Evolutionary conservation across 257 asterid genomes (phyloP).

Genomic region (Cruciata laevipes): DNA sequence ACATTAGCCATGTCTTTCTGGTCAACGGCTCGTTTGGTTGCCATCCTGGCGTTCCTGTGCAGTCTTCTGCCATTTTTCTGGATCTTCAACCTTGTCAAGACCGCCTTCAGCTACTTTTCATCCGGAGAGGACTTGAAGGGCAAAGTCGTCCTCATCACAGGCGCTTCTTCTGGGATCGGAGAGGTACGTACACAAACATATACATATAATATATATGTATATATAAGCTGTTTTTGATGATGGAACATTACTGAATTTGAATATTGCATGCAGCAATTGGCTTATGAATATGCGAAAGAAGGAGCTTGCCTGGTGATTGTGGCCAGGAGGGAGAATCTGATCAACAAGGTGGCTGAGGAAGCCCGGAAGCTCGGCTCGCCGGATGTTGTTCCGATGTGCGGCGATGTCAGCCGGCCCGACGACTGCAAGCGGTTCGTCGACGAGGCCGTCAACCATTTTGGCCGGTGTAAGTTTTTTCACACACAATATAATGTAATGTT

Average conservation of each 20-base stretch:
- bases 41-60: background rate
- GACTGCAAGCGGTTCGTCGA: slow-evolving; percentile 49
- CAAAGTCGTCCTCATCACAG: slow-evolving; percentile 25
- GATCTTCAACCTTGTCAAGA: slow-evolving; percentile 14
- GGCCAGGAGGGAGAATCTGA: slow-evolving; percentile 49
- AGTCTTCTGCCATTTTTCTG: slow-evolving; percentile 17
- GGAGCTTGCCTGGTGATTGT: slow-evolving; percentile 57
- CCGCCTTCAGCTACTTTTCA: background rate
- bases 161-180: slow-evolving; percentile 29
- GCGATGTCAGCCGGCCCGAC: slow-evolving; percentile 42
- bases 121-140: slow-evolving; percentile 12
- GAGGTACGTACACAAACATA: slow-evolving; percentile 7
- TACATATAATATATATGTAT: background rate
- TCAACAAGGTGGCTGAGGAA: slow-evolving; percentile 44
- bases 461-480: slow-evolving; percentile 31
- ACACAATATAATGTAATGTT: no score
- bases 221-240: background rate
- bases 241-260: background rate
- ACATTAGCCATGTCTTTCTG: background rate
- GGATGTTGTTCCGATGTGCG: slow-evolving; percentile 34
- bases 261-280: slow-evolving; percentile 33
- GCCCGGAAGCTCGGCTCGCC: slow-evolving; percentile 47
- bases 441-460: slow-evolving; percentile 48
- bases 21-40: background rate
- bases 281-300: slow-evolving; percentile 59